These are phyloP conservation scores for Ogataea trehalophila DNA, from an alignment of 805 yeast species.

Conservation along the genomic window DNA sequence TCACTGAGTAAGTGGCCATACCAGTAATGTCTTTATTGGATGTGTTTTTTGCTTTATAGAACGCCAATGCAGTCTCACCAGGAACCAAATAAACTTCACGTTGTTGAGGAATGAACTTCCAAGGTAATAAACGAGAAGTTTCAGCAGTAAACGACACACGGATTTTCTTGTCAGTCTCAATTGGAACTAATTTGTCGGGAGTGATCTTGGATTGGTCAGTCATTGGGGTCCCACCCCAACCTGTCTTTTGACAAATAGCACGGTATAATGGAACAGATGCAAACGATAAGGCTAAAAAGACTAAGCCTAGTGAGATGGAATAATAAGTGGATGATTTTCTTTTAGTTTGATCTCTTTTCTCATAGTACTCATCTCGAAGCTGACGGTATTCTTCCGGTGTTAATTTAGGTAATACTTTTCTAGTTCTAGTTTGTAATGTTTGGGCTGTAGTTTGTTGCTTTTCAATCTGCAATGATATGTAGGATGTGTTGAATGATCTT, in stretches of 20 bases:
- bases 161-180: conserved; percentile 77
- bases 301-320: conserved; percentile 59
- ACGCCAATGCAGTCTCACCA: conserved; percentile 96
- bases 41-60: conserved; percentile 84
- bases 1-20: conserved; percentile 96
- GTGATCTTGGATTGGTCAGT: conserved; percentile 80
- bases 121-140: conserved; percentile 83
- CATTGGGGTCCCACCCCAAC: conserved; percentile 93
- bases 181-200: conserved; percentile 82
- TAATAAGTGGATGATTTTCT: conserved; percentile 61
- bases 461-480: neutral
- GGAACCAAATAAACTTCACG: conserved; percentile 89
- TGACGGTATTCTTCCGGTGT: conserved; percentile 28
- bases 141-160: conserved; percentile 87
- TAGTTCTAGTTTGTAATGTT: neutral
- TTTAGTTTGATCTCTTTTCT: conserved; percentile 27
- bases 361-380: conserved; percentile 24
- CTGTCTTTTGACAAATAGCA: conserved; percentile 89
- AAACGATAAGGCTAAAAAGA: conserved; percentile 74
- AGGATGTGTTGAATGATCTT: too few relatives aligned
- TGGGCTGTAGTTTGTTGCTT: neutral
- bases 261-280: conserved; percentile 92
- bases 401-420: conserved; percentile 25
- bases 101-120: conserved; percentile 94
- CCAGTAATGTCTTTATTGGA: conserved; percentile 91